Evolutionary conservation across 345 rosid genomes (phyloP).

Genomic region (Cardiospermum halicacabum): DNA sequence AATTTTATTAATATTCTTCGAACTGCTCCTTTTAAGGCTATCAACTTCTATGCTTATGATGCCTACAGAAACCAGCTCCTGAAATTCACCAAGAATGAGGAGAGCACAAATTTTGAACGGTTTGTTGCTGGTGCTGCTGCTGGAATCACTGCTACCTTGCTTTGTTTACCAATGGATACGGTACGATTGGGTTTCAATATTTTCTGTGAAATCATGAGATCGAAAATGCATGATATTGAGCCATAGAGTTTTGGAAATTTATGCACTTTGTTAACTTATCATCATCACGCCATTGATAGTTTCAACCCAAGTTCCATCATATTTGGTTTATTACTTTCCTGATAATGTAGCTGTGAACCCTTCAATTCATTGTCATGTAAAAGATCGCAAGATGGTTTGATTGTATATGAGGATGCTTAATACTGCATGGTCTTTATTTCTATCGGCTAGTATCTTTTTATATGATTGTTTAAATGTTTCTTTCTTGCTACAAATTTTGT

Average conservation of each 20-base stretch:
- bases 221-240: no score
- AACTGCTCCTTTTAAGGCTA: constrained; percentile 91
- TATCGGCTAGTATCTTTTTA: background rate
- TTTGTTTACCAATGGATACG: constrained; percentile 93
- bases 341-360: background rate
- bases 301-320: background rate
- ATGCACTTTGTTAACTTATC: no score
- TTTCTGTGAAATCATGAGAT: constrained; percentile 5
- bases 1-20: constrained; percentile 86
- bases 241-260: no score
- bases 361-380: background rate
- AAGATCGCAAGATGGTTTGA: background rate
- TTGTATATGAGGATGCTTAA: background rate
- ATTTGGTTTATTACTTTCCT: background rate
- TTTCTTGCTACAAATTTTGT: background rate
- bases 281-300: no score
- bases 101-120: constrained; percentile 79
- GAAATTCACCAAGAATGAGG: constrained; percentile 60
- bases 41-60: constrained; percentile 92
- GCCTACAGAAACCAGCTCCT: constrained; percentile 64
- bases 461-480: background rate
- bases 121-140: constrained; percentile 92
- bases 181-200: constrained; percentile 33
- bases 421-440: background rate
- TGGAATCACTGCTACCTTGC: constrained; percentile 83